These are phyloP conservation scores for Colletotrichum plurivorum DNA, from an alignment of 2,329 filamentous ascomycete genomes.

Conservation along the genomic window DNA sequence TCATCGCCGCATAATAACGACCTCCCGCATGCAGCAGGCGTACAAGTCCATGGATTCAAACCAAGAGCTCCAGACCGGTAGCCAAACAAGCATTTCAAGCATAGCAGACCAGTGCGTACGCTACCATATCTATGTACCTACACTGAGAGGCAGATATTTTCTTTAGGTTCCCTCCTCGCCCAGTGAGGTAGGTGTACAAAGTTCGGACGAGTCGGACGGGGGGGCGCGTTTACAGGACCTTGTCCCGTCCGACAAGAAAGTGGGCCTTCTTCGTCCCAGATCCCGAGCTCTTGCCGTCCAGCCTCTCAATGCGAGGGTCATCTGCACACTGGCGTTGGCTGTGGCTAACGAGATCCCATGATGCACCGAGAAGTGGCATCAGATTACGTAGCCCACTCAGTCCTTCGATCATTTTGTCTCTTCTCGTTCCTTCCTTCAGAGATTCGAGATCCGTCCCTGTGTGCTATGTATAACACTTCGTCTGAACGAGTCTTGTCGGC, in stretches of 20 bases:
- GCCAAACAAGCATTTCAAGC: not conserved
- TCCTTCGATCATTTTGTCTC: not conserved
- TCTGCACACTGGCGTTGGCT: slow-evolving; percentile 25
- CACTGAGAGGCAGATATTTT: slow-evolving; percentile 26
- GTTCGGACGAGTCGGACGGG: slow-evolving; percentile 38
- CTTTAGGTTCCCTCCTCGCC: not conserved
- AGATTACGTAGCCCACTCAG: slow-evolving; percentile 8
- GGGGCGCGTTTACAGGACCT: slow-evolving; percentile 32
- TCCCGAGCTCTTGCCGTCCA: slow-evolving; percentile 37
- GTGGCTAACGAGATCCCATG: slow-evolving; percentile 21
- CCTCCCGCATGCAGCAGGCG: slow-evolving; percentile 4
- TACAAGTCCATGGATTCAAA: slow-evolving; percentile 4
- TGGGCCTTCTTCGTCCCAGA: slow-evolving; percentile 31
- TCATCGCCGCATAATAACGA: slow-evolving; percentile 21
- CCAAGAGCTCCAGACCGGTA: not conserved
- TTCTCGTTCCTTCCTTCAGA: too few species aligned
- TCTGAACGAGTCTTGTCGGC: too few species aligned
- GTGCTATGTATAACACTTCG: too few species aligned
- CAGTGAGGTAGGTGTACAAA: not conserved
- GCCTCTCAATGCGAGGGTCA: slow-evolving; percentile 9
- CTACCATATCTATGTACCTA: too few species aligned
- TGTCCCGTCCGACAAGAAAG: slow-evolving; percentile 31
- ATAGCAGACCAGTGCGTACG: too few species aligned
- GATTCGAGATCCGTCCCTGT: too few species aligned
- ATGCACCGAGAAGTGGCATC: slow-evolving; percentile 9